Evolutionary conservation across 192 early-diverging fungal genomes (phyloP).

Genomic region (Oehlia diaphana): DNA sequence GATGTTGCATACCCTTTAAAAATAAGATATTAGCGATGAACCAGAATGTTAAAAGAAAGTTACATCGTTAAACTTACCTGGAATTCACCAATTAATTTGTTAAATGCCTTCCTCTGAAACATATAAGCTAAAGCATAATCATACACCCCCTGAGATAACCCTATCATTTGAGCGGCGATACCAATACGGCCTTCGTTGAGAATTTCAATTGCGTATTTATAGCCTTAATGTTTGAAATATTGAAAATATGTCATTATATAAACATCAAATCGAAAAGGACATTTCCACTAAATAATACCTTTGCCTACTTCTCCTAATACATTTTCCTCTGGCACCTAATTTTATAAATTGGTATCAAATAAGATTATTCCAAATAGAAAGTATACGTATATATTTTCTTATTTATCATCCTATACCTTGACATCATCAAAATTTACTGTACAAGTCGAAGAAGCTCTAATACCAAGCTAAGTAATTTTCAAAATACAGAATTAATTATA

Average conservation of each 20-base stretch:
- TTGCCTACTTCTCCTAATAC: conserved; percentile 92
- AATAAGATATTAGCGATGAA: neutral
- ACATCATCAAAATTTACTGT: conserved; percentile 91
- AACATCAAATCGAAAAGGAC: neutral
- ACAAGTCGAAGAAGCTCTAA: conserved; percentile 95
- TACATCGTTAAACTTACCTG: conserved; percentile 46
- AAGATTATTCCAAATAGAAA: neutral
- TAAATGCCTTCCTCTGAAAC: conserved; percentile 96
- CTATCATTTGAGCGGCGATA: conserved; percentile 98
- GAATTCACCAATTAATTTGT: conserved; percentile 80
- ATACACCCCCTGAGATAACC: conserved; percentile 91
- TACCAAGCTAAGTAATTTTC: conserved; percentile 69
- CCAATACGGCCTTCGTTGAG: conserved; percentile 98
- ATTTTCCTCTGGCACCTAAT: conserved; percentile 75
- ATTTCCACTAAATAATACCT: conserved; percentile 10
- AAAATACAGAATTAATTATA: conserved; percentile 15
- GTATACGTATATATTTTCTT: too few species aligned
- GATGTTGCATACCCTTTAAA: conserved; percentile 56
- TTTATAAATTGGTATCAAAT: neutral
- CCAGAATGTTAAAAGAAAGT: neutral
- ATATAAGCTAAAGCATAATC: conserved; percentile 88
- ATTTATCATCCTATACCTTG: conserved; percentile 27
- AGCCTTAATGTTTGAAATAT: conserved; percentile 52
- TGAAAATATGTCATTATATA: neutral
- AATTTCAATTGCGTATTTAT: conserved; percentile 98